Evolutionary conservation across 306 rosid species (phyloP), one percentile per base, ranked within the genome.

Genomic region (Rubus idaeus): DNA sequence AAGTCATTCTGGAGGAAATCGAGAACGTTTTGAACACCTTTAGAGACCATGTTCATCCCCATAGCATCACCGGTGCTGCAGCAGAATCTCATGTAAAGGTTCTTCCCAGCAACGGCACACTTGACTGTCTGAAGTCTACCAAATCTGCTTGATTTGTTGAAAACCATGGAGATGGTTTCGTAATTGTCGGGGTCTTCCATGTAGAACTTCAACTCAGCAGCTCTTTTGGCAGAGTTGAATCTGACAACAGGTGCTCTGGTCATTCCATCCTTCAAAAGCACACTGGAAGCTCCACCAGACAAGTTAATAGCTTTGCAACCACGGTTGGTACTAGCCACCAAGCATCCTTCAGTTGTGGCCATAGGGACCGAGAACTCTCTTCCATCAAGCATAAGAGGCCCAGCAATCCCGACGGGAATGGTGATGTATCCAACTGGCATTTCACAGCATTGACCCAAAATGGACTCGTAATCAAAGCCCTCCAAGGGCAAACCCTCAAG

Each of bases 41-140:
- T 92, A 0, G 97, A 92, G 18, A 92, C 86, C 97, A 92, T 92
- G 85, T 92, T 92, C 97, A 92, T 92, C 16, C 97, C 97, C 97
- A 92, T 92, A 11, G 97, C 97, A 35, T 92, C 97, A 1, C 96
- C 97, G 0, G 97, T 92, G 75, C 86, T 78, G 83, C 94, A 92
- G 10, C 75, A 49, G 81, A 92, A 92, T 80, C 97, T 89, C 57
- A 81, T 82, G 71, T 87, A 90, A 13, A 90, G 78, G 62, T 92
- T 92, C 84, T 87, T 92, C 5, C 97, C 97, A 26, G 93, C 96
- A 2, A 92, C 8, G 0, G 82, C 50, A 45, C 87, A 77, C 52
- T 90, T 87, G 14, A 92, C 79, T 21, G 13, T 80, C 68, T 92
- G 96, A 11, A 92, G 74, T 77, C 82, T 84, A 0, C 86, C 96